Base-by-base conservation (phyloP, 2,329 filamentous ascomycete species). In the Penicillium palitans region DNA sequence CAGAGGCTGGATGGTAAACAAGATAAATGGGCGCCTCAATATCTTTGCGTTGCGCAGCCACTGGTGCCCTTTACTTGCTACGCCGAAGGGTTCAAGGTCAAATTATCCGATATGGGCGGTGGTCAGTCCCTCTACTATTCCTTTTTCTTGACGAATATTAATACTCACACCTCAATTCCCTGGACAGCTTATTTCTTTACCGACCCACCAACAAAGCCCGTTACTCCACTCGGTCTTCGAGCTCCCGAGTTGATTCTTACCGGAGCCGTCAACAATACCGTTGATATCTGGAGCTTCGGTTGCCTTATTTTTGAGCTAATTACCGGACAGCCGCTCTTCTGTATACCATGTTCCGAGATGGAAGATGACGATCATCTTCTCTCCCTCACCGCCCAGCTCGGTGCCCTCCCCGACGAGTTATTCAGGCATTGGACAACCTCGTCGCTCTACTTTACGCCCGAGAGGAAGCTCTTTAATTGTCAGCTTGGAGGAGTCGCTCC, bases 291-390 rank as follows among this genome's bases (percentile, higher is more conserved):
- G 72, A 69, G 64, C 53, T 70, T 73, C 40, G 60, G 62, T 58
- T 74, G 70, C 46, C 61, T 73, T n/a, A 24, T 73, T 31, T 73
- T 68, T 57, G 71, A 73, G 60, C 61, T 72, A 35, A 58, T 73
- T 31, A 70, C 69, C 13, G 66, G 71, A 52, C 59, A 31, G 57
- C 69, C 52, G 54, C 61, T 66, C 40, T 65, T 63, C 57, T 67
- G 48, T 61, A 61, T 67, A 44, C 67, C 57, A 57, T 61, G 45
- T n/a, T 63, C 55, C 47, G 52, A 68, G 63, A 39, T 58, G 59
- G 53, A 61, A 66, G 66, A 73, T 58, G 68, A 72, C 53, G 66
- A 71, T 48, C 67, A 71, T 62, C 59, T 72, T 58, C 59, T 65
- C 52, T 66, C 66, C 52, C 59, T 72, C 15, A 67, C 66, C 45